Evolutionary conservation across 257 asterid genomes (phyloP).

Genomic region (Craterostigma plantagineum): DNA sequence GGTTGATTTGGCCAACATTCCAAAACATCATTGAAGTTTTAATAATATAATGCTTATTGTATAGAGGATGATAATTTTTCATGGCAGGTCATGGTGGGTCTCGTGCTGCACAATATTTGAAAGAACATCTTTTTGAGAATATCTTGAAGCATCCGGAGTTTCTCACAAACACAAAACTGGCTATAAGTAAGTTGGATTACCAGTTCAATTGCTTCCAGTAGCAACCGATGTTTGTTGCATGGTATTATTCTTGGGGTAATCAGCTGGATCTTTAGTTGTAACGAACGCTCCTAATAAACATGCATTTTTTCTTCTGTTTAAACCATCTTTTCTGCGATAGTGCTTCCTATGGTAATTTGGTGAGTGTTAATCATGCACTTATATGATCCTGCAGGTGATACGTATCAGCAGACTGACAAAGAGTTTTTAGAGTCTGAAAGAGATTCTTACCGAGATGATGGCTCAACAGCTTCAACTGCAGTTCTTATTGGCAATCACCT

Average conservation of each 20-base stretch:
- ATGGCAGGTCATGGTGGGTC: constrained; percentile 95
- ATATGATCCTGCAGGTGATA: constrained; percentile 40
- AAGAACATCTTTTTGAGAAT: constrained; percentile 80
- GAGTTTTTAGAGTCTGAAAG: constrained; percentile 82
- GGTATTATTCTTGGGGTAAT: background rate
- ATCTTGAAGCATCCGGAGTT: constrained; percentile 76
- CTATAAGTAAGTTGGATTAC: constrained; percentile 62
- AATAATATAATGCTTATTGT: constrained; percentile 5
- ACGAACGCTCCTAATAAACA: no score
- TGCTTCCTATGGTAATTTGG: constrained; percentile 2
- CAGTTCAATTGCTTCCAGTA: constrained; percentile 3
- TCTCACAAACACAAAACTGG: constrained; percentile 42
- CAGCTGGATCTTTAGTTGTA: background rate
- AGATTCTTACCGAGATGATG: constrained; percentile 90
- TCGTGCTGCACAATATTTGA: constrained; percentile 95
- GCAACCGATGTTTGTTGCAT: constrained; percentile 6
- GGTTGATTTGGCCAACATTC: constrained; percentile 3
- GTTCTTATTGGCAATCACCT: constrained; percentile 84
- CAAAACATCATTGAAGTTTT: background rate
- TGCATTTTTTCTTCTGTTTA: background rate
- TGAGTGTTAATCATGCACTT: constrained; percentile 7
- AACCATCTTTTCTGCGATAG: background rate
- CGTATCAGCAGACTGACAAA: constrained; percentile 72
- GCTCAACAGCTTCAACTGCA: constrained; percentile 82
- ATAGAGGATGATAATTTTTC: constrained; percentile 13